Evolutionary conservation across 2,329 filamentous ascomycete genomes (phyloP), one percentile per base, ranked within the genome.

Genomic region (Metarhizium humberi): DNA sequence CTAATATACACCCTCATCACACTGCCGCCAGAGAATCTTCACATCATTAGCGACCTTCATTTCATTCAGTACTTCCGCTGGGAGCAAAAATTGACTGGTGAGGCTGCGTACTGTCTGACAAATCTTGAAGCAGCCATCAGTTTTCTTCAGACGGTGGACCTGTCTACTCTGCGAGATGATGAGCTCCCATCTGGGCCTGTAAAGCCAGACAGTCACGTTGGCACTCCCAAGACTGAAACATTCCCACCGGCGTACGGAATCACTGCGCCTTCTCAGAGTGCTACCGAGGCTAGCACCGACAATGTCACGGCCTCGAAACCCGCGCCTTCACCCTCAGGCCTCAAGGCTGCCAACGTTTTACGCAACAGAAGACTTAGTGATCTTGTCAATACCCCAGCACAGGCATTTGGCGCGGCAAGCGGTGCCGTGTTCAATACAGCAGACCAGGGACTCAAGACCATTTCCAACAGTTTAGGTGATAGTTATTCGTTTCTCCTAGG

Each of bases 1-100:
- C 79, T 99, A 59, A 99, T 99, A 58, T 99, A 95, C 73, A 90
- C 91, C 0, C 80, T 99, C 57, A 95, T 99, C 67, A 96, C 91
- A 3, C 86, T 92, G 48, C 87, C 90, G 0, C 88, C 92, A 0
- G 88, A 94, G 69, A 82, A 86, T 38, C 85, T 97, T 50, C 89
- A 92, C 68, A 87, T 92, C 55, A 90, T 96, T 65, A 97, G 92
- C 75, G 95, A 99, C 68, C 77, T 95, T n/a, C 84, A 88, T 62
- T 99, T 97, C 68, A 91, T 97, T 61, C 92, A 97, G 67, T 78
- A 88, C 58, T 99, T 99, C 68, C 84, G 94, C 55, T 89, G 90
- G 68, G 83, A 89, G 53, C 85, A 78, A 60, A 96, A 92, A 64
- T 81, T 97, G 42, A 90, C 95, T 56, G 94, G 94, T 16, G 94